Evolutionary conservation across 495 filamentous ascomycete species (phyloP), one percentile per base, ranked within the genome.

Genomic region (Chaetomium fimeti): DNA sequence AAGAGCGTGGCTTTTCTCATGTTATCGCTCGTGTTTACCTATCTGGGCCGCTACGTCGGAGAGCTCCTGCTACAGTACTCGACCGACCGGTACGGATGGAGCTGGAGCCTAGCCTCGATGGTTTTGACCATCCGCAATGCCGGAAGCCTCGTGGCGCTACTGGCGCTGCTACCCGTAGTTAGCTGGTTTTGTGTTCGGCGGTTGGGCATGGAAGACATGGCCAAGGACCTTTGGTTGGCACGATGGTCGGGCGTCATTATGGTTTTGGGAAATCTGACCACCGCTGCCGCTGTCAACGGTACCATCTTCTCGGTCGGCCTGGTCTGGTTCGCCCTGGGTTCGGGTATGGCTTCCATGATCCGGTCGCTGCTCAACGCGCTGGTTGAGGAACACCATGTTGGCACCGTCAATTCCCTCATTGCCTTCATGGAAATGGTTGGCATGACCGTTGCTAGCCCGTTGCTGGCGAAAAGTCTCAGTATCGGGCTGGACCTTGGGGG

Each of bases 311-410:
- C 55, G 15, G 15, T 65, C 9, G 72, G 69, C 3, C 58, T 76
- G 25, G 49, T 69, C 13, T 66, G 66, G 60, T 61, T 69, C 16
- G 69, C 72, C 1, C 54, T 73, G 5, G 74, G 74, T 0, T 47
- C 52, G 9, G 74, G 72, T 13, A 20, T 71, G 5, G 15, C 52
- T 0, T 36, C 69, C 1, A 12, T 72, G 3, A 63, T 70, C 8
- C 57, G 74, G 36, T 72, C 71, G 7, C 51, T 76, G 18, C 54
- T 74, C 27, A 76, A 73, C 48, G 55, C 71, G 1, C 25, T 73
- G 27, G 70, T 76, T n/a, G 74, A 76, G 62, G 71, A 74, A 43
- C 71, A 76, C 20, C 72, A 76, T 48, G 63, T 73, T 22, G 74
- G 71, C 22, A 73, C 67, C 1, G 52, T 75, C 36, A 76, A 76